Base-by-base conservation (phyloP, 306 rosid species). In the Vigna mungo region DNA sequence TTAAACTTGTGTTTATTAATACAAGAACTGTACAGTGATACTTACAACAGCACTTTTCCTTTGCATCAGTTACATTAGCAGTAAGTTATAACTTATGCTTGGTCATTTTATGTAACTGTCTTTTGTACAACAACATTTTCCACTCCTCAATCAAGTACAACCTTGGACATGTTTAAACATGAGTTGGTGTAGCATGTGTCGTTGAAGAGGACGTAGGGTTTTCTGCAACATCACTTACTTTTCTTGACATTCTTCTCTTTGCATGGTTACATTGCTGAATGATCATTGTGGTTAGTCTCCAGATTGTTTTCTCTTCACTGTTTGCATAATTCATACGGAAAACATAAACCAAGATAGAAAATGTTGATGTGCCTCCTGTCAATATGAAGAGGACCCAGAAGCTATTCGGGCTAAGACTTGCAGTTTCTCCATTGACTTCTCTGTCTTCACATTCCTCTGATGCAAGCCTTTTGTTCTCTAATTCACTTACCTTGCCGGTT, bases 391-490 rank as follows among this genome's bases (percentile, higher is more conserved):
- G 34, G 34, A 30, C 34, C 34, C 34, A 70, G 73, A 83, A 86
- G 55, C 87, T 83, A 62, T 23, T 79, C 46, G 82, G 81, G 58
- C 91, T 70, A 2, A 90, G 82, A 59, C 91, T 82, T 18, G 47
- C 27, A 75, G 60, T 64, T 16, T 54, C 76, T 21, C 12, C 78
- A 21, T 55, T 74, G 15, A 58, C 2, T 32, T 77, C 71, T 10
- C 0, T 63, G 37, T 78, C 84, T 36, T 27, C 47, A 60, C 90
- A 84, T 41, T 64, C 65, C 78, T 74, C 81, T 17, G 63, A 61
- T 67, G 79, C 81, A 61, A 89, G 65, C 89, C 85, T 83, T 34
- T 1, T 75, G 25, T 77, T 43, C 74, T 87, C 88, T 15, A 89
- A 39, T 1, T 60, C 64, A 7, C 12, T 63, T 2, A 81, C 64